Evolutionary conservation across 2,329 filamentous ascomycete genomes (phyloP), one percentile per base, ranked within the genome.

Genomic region (Phaeosphaeria sp.): DNA sequence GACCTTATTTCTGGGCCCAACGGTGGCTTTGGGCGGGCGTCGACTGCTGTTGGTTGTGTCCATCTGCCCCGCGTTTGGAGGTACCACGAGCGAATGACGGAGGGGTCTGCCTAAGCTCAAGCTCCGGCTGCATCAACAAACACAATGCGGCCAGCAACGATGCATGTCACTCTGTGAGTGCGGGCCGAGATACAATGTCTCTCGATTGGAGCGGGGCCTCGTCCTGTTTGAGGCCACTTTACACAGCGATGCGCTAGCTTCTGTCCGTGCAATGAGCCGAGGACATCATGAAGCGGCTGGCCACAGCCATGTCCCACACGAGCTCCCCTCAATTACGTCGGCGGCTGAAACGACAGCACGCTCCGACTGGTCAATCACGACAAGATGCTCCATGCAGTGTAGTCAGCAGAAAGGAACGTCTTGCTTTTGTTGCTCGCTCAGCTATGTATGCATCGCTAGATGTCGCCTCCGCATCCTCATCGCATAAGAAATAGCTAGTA

Each of bases 341-440:
- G 64, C 64, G 64, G 64, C 63, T 66, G 63, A 64, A 24, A 47
- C 42, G 42, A 3, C 42, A 22, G 42, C n/a, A 2, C 36, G 3
- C 36, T 39, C 36, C 36, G 30, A 39, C 36, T n/a, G 36, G 36
- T 13, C 30, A 36, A 39, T 39, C 36, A 39, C 36, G 13, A n/a
- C 2, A 39, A 39, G n/a, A n/a, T 39, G 36, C 36, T n/a, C 36
- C 2, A 6, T n/a, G 5, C 5, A n/a, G 36, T 39, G 36, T n/a
- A 4, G 18, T 17, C 2, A 27, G 45, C 48, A 40, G 21, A 60
- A 67, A 60, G 57, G 58, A 68, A 61, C 59, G 55, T 58, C 47
- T 59, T 72, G 71, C 69, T 74, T 67, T 68, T 71, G 63, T 63
- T 68, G 59, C 59, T 58, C 57, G 55, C 65, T 64, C 58, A 60